Conservation (phyloP, 257 asterid genomes). For the Nicotiana tomentosiformis region DNA sequence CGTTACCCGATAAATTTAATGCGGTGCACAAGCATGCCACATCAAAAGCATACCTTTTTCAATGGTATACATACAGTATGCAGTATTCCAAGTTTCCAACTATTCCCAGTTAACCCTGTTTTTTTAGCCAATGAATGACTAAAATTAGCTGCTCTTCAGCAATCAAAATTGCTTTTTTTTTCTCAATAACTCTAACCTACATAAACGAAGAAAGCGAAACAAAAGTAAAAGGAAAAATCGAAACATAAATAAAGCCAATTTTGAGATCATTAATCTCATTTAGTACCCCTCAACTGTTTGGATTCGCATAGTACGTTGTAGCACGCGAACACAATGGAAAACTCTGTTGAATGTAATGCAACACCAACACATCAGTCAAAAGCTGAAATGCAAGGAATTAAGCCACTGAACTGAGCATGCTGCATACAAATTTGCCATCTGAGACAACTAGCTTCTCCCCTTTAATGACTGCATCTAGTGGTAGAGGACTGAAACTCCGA, state of each 20-base stretch:
- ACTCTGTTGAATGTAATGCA: too few relatives aligned
- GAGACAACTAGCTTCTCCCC: slow-evolving; percentile 56
- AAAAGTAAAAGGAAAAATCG: neutral
- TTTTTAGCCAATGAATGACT: too few relatives aligned
- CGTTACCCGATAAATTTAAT: too few relatives aligned
- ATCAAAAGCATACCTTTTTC: too few relatives aligned
- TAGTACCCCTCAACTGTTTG: neutral
- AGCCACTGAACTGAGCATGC: slow-evolving; percentile 26
- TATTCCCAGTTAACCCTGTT: too few relatives aligned
- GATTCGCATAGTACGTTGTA: neutral
- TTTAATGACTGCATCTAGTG: slow-evolving; percentile 49
- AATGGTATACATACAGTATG: too few relatives aligned
- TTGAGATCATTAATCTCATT: neutral
- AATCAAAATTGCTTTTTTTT: neutral
- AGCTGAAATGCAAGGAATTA: too few relatives aligned
- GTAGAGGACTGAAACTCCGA: slow-evolving; percentile 70
- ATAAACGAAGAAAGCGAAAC: neutral
- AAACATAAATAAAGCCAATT: neutral
- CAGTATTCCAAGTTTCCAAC: too few relatives aligned
- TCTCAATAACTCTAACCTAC: neutral
- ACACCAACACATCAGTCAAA: too few relatives aligned
- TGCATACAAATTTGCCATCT: slow-evolving; percentile 52
- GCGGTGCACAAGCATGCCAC: too few relatives aligned
- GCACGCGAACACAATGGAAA: neutral
- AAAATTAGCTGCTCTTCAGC: neutral